Evolutionary conservation across 768 basidiomycete species (phyloP).

Genomic region (Asterophora parasitica): DNA sequence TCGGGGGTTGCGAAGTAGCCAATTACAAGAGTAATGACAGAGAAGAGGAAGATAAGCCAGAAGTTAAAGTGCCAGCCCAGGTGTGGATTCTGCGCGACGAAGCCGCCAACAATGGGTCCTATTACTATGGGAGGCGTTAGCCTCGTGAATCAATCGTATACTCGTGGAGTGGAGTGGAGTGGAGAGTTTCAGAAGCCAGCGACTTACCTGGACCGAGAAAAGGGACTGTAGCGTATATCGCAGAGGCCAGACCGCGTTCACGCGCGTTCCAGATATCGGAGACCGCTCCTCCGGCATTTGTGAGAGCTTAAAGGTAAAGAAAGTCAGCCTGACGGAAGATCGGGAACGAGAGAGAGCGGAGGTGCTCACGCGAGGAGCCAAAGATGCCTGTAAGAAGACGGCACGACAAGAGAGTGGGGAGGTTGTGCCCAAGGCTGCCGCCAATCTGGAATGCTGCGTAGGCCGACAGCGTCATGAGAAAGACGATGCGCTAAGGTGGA

Average conservation of each 20-base stretch:
- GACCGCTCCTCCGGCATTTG: constrained; percentile 55
- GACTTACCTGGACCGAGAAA: constrained; percentile 52
- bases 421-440: constrained; percentile 46
- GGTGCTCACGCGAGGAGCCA: constrained; percentile 48
- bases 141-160: not conserved
- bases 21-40: constrained; percentile 37
- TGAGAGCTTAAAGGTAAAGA: constrained; percentile 35
- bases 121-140: constrained; percentile 33
- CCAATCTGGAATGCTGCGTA: constrained; percentile 53
- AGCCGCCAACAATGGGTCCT: constrained; percentile 69
- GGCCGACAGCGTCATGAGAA: constrained; percentile 45
- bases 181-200: not conserved
- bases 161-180: too few relatives aligned
- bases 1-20: constrained; percentile 51
- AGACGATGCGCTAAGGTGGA: constrained; percentile 40
- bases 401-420: constrained; percentile 44
- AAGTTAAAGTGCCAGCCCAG: constrained; percentile 62
- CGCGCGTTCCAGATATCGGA: constrained; percentile 55
- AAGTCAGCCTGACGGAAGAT: too few relatives aligned
- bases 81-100: constrained; percentile 41
- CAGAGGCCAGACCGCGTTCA: constrained; percentile 56
- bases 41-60: constrained; percentile 59
- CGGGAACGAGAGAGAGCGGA: not conserved
- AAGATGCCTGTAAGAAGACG: constrained; percentile 54
- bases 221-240: constrained; percentile 53